Base-by-base conservation (phyloP, 1,284 basidiomycete genomes). In the Phlebopus sp. region DNA sequence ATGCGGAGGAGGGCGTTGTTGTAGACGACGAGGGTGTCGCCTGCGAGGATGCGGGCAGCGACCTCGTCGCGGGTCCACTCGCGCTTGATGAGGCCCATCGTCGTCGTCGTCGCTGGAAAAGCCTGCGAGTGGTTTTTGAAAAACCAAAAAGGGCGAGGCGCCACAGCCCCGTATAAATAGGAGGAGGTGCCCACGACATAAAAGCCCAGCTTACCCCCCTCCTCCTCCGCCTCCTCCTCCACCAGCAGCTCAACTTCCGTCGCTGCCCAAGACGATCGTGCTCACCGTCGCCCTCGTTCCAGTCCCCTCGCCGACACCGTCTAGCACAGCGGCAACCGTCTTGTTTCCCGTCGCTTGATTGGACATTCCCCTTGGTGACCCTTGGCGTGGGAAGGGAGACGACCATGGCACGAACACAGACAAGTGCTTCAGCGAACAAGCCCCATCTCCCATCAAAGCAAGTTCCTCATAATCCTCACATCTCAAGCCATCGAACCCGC, bases 21-120 rank as follows among this genome's bases (percentile, higher is more conserved):
- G 71, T 91, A 89, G 53, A 99, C 76, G 66, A 98, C 79, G 56
- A 98, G 79, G 44, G 77, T 71, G 52, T 94, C 82, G 47, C 94
- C 93, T 1, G 74, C 73, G 59, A 90, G 76, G 59, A 97, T 90
- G 58, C 80, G 79, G 7, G 69, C 66, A 7, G 83, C 83, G 56
- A 92, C 73, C 41, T 79, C 71, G 23, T 79, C 73, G 43, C 87
- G 76, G 5, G 80, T 70, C 75, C 76, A 76, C 19, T 59, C 39
- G 19, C 59, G 58, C 23, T 57, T 59, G n/a, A 71, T 51, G 34
- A 61, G 44, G 18, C 59, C 52, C 60, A 64, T 68, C 21, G 21
- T 23, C 21, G 21, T 23, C 21, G 21, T 4, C 21, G 27, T 29
- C 27, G 27, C n/a, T n/a, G n/a, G n/a, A n/a, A n/a, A n/a, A n/a